Conservation (phyloP, 306 rosid species). For the Inga leiocalycina region DNA sequence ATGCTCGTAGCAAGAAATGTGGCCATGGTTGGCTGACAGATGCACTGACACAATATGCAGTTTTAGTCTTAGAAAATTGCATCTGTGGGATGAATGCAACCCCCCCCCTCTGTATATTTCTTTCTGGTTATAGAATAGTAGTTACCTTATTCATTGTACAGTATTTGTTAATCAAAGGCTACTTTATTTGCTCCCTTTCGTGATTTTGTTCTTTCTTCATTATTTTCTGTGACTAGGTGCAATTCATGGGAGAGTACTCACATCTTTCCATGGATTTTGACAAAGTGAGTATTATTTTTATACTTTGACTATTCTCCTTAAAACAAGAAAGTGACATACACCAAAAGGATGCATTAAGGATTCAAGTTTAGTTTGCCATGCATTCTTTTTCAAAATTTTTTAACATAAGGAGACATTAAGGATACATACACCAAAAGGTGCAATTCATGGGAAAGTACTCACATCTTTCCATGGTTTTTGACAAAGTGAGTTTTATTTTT, state of each 20-base stretch:
- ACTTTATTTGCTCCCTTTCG: conserved; percentile 24
- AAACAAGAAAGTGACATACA: conserved; percentile 35
- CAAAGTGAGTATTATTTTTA: conserved; percentile 65
- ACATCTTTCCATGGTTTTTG: conserved; percentile 91
- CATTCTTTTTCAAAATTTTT: conserved; percentile 15
- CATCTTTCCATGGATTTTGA: conserved; percentile 95
- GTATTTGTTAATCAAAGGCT: conserved; percentile 29
- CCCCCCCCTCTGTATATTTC: not conserved
- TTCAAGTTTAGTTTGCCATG: conserved; percentile 29
- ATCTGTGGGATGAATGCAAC: not conserved
- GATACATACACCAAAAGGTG: conserved; percentile 44
- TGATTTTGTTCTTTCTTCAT: conserved; percentile 31
- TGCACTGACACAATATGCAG: not conserved
- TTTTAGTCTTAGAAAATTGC: not conserved
- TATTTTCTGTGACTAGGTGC: conserved; percentile 56
- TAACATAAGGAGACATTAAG: not conserved
- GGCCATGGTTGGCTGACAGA: not conserved
- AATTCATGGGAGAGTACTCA: conserved; percentile 91
- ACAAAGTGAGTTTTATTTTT: conserved; percentile 66
- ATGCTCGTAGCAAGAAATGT: conserved; percentile 13
- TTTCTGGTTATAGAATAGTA: conserved; percentile 4
- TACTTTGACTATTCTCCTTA: conserved; percentile 3
- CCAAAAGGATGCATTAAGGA: conserved; percentile 19
- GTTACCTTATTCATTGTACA: conserved; percentile 26
- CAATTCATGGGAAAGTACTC: conserved; percentile 90